A percentile compares a stretch with the other conserved stretches of the same genome.
These are phyloP conservation scores for Ophiostoma piceae DNA, from an alignment of 2,329 filamentous ascomycete genomes.

Conservation along the genomic window DNA sequence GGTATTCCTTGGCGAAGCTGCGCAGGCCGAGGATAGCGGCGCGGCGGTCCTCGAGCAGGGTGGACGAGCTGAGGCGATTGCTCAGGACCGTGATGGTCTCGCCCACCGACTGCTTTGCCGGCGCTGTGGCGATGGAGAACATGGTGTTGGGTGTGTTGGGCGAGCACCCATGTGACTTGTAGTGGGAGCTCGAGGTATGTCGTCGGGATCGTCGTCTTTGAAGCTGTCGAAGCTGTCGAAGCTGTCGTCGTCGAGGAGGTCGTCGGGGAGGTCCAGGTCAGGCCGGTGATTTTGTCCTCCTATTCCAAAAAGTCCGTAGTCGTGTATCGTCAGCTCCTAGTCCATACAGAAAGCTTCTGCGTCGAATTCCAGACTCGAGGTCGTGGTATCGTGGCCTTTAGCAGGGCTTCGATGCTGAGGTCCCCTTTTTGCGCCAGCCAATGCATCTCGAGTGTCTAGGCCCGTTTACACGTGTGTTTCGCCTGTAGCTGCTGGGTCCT, in stretches of 20 bases:
- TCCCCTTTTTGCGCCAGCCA: neutral
- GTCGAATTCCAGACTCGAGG: conserved; percentile 9
- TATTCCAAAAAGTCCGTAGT: neutral
- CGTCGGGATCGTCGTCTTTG: neutral
- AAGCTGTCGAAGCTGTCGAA: neutral
- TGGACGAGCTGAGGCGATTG: conserved; percentile 79
- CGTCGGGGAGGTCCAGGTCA: neutral
- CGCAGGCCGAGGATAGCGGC: conserved; percentile 87
- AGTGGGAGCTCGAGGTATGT: neutral
- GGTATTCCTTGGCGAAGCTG: conserved; percentile 94
- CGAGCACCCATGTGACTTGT: neutral
- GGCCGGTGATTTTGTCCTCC: neutral
- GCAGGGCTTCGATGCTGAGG: neutral
- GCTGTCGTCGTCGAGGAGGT: neutral
- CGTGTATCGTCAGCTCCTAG: neutral
- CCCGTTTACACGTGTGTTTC: conserved; percentile 10
- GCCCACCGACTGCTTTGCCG: conserved; percentile 90
- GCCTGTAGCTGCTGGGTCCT: neutral
- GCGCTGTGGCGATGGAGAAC: conserved; percentile 64
- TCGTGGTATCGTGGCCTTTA: conserved; percentile 14
- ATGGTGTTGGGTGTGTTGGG: conserved; percentile 35
- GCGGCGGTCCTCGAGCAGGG: conserved; percentile 86
- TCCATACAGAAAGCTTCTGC: neutral
- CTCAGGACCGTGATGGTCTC: conserved; percentile 91
- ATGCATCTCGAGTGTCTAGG: conserved; percentile 14